phyloP scores from a whole-genome alignment of 2,329 filamentous ascomycete species.

The Thelonectria olida region DNA sequence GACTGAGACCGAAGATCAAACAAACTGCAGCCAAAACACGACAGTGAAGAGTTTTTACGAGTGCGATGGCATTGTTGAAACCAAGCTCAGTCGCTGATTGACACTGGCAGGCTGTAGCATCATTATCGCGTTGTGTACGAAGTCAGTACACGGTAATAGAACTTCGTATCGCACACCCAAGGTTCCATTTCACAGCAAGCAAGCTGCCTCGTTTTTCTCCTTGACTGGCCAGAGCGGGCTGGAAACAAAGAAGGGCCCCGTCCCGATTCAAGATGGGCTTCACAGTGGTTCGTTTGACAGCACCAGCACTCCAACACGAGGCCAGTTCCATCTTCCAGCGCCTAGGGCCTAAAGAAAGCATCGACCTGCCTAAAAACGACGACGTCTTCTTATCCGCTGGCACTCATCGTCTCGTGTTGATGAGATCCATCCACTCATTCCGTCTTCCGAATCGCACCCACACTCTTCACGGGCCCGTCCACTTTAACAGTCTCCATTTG shows the following conservation, averaged over 20 bases:
- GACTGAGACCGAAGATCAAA: neutral
- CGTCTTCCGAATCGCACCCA: neutral
- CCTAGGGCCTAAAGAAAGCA: neutral
- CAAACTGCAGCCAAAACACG: neutral
- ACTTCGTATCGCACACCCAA: neutral
- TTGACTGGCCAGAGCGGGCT: neutral
- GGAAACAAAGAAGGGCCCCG: neutral
- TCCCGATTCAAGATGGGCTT: neutral
- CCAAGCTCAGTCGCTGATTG: neutral
- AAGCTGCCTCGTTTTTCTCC: neutral
- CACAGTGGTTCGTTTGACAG: neutral
- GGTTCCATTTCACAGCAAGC: neutral
- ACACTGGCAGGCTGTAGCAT: neutral
- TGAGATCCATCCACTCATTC: neutral
- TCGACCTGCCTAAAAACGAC: neutral
- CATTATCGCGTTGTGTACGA: neutral
- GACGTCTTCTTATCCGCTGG: neutral
- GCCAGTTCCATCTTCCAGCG: neutral
- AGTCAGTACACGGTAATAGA: neutral
- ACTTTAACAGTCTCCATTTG: neutral
- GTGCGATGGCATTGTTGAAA: neutral
- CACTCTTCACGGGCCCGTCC: neutral
- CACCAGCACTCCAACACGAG: neutral
- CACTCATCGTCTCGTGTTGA: neutral
- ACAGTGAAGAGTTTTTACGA: neutral